Evolutionary conservation across 2,329 filamentous ascomycete species (phyloP), one percentile per base, ranked within the genome.

Genomic region (Aspergillus brasiliensis): DNA sequence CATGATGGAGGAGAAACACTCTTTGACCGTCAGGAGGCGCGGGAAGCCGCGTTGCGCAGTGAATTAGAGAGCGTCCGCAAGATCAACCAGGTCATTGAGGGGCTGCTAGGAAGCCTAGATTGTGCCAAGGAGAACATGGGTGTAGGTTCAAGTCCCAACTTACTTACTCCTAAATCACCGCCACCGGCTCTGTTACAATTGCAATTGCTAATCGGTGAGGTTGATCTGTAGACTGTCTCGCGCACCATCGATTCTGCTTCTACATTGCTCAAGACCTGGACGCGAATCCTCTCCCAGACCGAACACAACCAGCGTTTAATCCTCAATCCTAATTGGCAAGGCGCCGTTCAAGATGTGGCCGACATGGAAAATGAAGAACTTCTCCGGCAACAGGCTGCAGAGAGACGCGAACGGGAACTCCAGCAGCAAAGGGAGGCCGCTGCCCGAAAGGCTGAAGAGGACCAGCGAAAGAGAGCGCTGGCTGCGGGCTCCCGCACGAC

Each of bases 271-370:
- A 92, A 96, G 69, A 96, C 93, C 15, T 99, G 94, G 94, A 96
- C 92, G 8, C 88, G 92, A 55, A 97, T 99, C 66, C 85, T 99
- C 11, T 95, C 92, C 6, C 95, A 99, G 77, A 97, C 95, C 4
- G 95, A 99, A 77, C 95, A 99, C 78, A 98, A 96, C 73, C 93
- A 98, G 75, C 88, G 95, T 23, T 82, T 99, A 53, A 89, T 99
- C 47, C 83, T 98, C 48, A 90, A 97, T 71, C 91, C 92, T 2
- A 83, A 87, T 60, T 99, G 94, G 92, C 89, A 94, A 72, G 95
- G 95, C 58, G 91, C 93, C 27, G 91, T 87, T 4, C 88, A 93
- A 71, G 95, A 99, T 77, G 78, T 97, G 40, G 83, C 86, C n/a
- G 92, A 96, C 62, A 85, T 92, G 58, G 94, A 98, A 76, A 88